Percentiles rank a stretch among this genome's conserved stretches.
Conservation (phyloP, 225 moss, liverwort and hornwort species). For the Pseudoscleropodium purum region DNA sequence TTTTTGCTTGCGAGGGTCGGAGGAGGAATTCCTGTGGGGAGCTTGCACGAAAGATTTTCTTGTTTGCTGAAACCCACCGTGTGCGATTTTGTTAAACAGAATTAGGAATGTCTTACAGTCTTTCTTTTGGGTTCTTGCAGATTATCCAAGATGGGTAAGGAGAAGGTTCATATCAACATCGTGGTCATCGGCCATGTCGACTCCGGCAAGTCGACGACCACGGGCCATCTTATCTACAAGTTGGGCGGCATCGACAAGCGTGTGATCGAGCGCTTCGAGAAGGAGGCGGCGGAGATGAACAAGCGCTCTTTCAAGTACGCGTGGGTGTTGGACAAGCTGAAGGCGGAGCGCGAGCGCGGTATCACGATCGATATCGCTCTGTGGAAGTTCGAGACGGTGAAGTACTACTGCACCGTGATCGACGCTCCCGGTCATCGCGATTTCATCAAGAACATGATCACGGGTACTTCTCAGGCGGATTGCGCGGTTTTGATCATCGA, state of each 20-base stretch:
- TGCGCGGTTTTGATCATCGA: constrained; percentile 62
- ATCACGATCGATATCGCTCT: constrained; percentile 57
- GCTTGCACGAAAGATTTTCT: not conserved
- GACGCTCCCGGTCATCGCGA: constrained; percentile 52
- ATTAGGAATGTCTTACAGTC: not conserved
- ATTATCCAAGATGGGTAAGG: not conserved
- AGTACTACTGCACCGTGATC: constrained; percentile 61
- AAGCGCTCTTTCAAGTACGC: constrained; percentile 73
- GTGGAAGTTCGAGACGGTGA: constrained; percentile 58
- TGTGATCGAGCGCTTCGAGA: constrained; percentile 65
- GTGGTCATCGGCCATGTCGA: constrained; percentile 22
- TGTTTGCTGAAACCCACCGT: not conserved
- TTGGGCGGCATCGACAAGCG: constrained; percentile 63
- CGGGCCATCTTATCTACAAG: constrained; percentile 58
- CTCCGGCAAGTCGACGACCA: constrained; percentile 54
- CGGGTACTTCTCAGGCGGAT: constrained; percentile 59
- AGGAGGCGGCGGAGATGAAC: constrained; percentile 68
- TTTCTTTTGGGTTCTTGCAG: not conserved
- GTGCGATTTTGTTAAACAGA: accelerated
- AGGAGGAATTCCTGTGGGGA: not conserved
- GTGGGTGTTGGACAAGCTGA: constrained; percentile 64
- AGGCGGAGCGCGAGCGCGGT: constrained; percentile 65
- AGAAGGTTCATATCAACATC: constrained; percentile 10
- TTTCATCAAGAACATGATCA: constrained; percentile 77
- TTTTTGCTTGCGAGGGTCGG: not conserved